Evolutionary conservation across 1,284 basidiomycete genomes (phyloP).

Genomic region (Leccinum solheimii): DNA sequence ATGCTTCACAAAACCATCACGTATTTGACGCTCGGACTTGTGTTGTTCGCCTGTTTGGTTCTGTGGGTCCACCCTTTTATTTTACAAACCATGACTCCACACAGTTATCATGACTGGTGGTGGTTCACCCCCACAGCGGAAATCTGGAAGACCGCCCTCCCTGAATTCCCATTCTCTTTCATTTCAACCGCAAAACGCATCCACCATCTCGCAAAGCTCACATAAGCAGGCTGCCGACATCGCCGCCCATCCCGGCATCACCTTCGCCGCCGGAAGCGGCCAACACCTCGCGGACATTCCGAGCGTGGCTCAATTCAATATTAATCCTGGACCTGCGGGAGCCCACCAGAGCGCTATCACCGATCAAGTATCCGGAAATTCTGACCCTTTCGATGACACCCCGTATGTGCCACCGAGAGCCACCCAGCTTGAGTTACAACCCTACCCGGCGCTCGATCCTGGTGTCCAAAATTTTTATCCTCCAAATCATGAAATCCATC

Average conservation of each 20-base stretch:
- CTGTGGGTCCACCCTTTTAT: conserved; percentile 34
- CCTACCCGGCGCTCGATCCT: conserved; percentile 20
- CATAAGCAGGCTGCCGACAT: conserved; percentile 29
- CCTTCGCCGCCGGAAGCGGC: conserved; percentile 15
- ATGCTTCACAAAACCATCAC: conserved; percentile 9
- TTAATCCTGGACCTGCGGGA: not conserved
- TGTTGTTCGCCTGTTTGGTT: conserved; percentile 35
- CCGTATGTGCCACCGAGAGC: conserved; percentile 34
- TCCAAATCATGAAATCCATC: conserved; percentile 14
- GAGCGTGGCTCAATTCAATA: conserved; percentile 11
- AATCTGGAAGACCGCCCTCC: conserved; percentile 10
- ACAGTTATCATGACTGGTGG: conserved; percentile 29
- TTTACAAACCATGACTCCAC: conserved; percentile 31
- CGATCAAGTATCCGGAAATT: conserved; percentile 11
- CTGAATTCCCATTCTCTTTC: conserved; percentile 16
- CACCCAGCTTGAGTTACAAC: conserved; percentile 19
- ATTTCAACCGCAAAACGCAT: conserved; percentile 10
- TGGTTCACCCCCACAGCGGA: conserved; percentile 21
- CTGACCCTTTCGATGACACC: conserved; percentile 29
- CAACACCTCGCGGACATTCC: conserved; percentile 11
- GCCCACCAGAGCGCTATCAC: conserved; percentile 16
- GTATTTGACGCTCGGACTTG: conserved; percentile 9
- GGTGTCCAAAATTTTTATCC: conserved; percentile 13
- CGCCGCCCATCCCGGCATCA: conserved; percentile 22
- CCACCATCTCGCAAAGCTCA: conserved; percentile 21